Evolutionary conservation across 495 filamentous ascomycete genomes (phyloP).

Genomic region (Amorphotheca resinae): DNA sequence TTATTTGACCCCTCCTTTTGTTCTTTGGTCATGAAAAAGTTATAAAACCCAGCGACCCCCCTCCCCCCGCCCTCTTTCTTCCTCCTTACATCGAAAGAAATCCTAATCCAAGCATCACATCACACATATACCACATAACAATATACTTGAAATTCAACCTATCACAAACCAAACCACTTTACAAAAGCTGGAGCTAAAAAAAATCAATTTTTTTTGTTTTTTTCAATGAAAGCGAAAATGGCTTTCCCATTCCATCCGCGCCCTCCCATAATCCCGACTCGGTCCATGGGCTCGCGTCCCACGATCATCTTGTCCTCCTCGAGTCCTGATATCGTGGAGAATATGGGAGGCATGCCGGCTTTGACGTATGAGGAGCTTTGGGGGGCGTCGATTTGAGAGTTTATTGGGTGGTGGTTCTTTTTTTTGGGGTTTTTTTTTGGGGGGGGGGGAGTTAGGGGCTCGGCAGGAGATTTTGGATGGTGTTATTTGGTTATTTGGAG

Average conservation of each 20-base stretch:
- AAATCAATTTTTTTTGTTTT: too few species aligned
- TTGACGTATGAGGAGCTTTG: not conserved
- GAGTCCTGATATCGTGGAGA: not conserved
- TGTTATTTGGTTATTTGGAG: too few species aligned
- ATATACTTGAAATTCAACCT: not conserved
- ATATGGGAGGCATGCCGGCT: not conserved
- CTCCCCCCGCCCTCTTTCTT: not conserved
- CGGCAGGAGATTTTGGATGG: too few species aligned
- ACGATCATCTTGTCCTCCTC: not conserved
- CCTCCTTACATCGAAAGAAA: not conserved
- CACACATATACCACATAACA: not conserved
- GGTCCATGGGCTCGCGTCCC: not conserved
- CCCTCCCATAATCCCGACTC: not conserved
- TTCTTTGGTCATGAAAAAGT: too few species aligned
- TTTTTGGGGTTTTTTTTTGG: too few species aligned
- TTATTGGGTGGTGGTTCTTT: too few species aligned
- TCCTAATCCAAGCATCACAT: not conserved
- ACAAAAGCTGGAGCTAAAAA: too few species aligned
- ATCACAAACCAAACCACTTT: not conserved
- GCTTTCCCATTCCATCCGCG: not conserved
- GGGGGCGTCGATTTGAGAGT: too few species aligned
- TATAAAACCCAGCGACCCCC: too few species aligned
- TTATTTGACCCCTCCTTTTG: too few species aligned
- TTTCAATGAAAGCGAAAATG: not conserved
- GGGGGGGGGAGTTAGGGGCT: too few species aligned